A percentile compares a stretch with the other conserved stretches of the same genome.
Evolutionary conservation across 2,329 filamentous ascomycete genomes (phyloP).

Genomic region (Juglanconis juglandina): DNA sequence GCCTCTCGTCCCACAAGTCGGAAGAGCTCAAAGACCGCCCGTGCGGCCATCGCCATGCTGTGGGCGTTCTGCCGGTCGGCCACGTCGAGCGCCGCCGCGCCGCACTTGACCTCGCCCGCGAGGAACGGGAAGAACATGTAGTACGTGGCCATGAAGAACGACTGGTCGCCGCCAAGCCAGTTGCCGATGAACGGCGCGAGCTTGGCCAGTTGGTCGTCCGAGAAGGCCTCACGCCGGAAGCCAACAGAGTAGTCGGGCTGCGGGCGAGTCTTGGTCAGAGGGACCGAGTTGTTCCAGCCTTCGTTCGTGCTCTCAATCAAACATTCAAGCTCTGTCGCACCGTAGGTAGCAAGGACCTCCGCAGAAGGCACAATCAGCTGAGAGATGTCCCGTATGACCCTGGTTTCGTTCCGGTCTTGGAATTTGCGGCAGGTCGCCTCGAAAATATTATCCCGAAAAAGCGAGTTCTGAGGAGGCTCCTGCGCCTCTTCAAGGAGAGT

Average conservation of each 20-base stretch:
- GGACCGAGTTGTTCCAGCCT: conserved; percentile 38
- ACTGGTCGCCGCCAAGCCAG: conserved; percentile 31
- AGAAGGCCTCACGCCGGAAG: conserved; percentile 41
- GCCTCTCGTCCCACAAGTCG: conserved; percentile 31
- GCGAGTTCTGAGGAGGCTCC: conserved; percentile 25
- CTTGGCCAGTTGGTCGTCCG: conserved; percentile 38
- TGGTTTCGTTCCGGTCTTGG: conserved; percentile 30
- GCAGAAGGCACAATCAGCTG: conserved; percentile 33
- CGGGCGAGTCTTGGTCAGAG: conserved; percentile 32
- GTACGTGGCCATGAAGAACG: conserved; percentile 42
- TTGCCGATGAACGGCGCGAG: conserved; percentile 36
- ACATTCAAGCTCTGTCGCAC: conserved; percentile 26
- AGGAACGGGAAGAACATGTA: conserved; percentile 50
- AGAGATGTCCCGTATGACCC: conserved; percentile 31
- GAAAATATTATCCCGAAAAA: conserved; percentile 35
- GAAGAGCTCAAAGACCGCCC: conserved; percentile 38
- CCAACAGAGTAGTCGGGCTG: conserved; percentile 44
- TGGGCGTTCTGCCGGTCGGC: conserved; percentile 39
- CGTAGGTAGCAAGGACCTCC: conserved; percentile 26
- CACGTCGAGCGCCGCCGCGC: conserved; percentile 32
- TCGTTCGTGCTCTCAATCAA: conserved; percentile 40
- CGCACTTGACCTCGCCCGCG: conserved; percentile 45
- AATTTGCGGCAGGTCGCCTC: conserved; percentile 28
- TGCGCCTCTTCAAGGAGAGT: conserved; percentile 23
- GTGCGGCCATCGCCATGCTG: conserved; percentile 38